Evolutionary conservation across 352 stramenopile genomes (phyloP).

Genomic region (Globisporangium spiculum): DNA sequence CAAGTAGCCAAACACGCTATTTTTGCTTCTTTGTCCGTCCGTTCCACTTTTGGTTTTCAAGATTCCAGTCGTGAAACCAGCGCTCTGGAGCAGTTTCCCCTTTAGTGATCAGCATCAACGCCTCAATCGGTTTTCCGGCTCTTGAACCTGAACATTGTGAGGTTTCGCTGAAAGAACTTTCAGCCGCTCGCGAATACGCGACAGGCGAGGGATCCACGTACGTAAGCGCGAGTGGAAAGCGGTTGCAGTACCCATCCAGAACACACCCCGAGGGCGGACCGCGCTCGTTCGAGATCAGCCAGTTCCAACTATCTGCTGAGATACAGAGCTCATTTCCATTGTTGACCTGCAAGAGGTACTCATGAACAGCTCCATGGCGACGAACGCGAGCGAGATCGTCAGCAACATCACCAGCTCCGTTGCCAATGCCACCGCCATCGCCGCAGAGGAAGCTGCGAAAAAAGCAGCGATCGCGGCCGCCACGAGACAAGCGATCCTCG

Average conservation of each 20-base stretch:
- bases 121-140: not conserved
- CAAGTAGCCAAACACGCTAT: not conserved
- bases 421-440: conserved; percentile 1
- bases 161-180: not conserved
- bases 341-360: conserved; percentile 2
- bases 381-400: conserved; percentile 3
- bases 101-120: not conserved
- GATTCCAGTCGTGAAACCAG: not conserved
- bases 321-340: conserved; percentile 7
- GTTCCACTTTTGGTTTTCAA: not conserved
- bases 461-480: not conserved
- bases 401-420: not conserved
- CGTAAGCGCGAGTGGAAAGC: not conserved
- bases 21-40: not conserved
- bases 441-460: conserved; percentile 7
- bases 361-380: conserved; percentile 10
- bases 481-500: not conserved
- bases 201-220: not conserved
- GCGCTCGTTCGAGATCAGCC: not conserved
- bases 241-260: not conserved
- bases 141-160: not conserved
- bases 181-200: not conserved
- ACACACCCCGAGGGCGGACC: not conserved
- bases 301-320: not conserved
- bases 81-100: not conserved